Percentiles rank a stretch among this genome's conserved stretches.
These are phyloP conservation scores for Puccinia hordei DNA, from an alignment of 1,284 basidiomycete species.

Conservation along the genomic window DNA sequence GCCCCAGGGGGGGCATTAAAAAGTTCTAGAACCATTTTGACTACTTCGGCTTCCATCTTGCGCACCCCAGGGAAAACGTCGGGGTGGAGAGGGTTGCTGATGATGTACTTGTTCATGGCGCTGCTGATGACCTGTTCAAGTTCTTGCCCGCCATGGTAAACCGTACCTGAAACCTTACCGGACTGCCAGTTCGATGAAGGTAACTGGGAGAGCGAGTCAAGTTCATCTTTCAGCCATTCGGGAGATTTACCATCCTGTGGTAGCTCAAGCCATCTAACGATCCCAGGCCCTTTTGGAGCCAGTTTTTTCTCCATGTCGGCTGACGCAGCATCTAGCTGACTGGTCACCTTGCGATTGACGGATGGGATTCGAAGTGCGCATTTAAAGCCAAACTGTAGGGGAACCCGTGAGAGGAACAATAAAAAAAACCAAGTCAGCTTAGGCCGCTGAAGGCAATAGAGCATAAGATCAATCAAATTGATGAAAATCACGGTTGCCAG, in stretches of 20 bases:
- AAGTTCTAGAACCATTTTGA: constrained; percentile 85
- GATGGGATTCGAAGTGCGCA: constrained; percentile 71
- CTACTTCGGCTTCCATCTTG: constrained; percentile 97
- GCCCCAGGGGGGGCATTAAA: constrained; percentile 64
- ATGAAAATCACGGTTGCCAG: constrained; percentile 24
- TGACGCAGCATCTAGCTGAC: constrained; percentile 67
- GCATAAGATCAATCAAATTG: not conserved
- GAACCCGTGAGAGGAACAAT: not conserved
- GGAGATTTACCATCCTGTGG: constrained; percentile 70
- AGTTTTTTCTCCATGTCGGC: constrained; percentile 64
- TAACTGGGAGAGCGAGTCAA: constrained; percentile 72
- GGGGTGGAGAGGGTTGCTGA: constrained; percentile 88
- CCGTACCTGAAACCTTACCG: constrained; percentile 65
- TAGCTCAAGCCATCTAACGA: constrained; percentile 69
- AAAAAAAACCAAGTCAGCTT: not conserved
- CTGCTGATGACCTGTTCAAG: constrained; percentile 54
- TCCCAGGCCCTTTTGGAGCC: constrained; percentile 67
- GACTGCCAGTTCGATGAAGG: constrained; percentile 67
- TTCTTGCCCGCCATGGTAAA: constrained; percentile 58
- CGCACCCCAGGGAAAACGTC: constrained; percentile 88
- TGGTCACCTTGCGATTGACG: constrained; percentile 68
- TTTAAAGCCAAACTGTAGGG: constrained; percentile 66
- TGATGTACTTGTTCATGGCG: constrained; percentile 56
- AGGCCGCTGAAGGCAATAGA: not conserved
- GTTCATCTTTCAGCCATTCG: constrained; percentile 78